Evolutionary conservation across 2,329 filamentous ascomycete genomes (phyloP), one percentile per base, ranked within the genome.

Genomic region (Alternaria tenuissima): DNA sequence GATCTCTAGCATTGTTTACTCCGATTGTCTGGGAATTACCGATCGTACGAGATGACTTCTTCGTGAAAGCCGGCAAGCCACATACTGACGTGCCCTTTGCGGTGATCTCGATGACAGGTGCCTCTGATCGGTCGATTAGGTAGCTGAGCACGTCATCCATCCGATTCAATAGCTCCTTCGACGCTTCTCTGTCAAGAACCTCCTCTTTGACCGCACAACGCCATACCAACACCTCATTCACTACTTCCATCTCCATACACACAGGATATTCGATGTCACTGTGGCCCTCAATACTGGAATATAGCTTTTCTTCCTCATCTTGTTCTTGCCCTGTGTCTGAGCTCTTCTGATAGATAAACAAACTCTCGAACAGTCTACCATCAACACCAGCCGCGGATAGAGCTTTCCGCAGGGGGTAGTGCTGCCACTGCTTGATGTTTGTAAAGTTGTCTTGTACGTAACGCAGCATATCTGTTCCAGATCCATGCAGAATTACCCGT

Each of bases 231-330:
- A 78, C 70, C 18, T 85, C 78, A 0, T 78, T 80, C 0, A 85
- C 75, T 6, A 86, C 78, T 73, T 96, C 92, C 75, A 95, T 88
- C 78, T 97, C 94, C 2, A 92, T 85, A 68, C 92, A 95, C 4
- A 96, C 79, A 0, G 92, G 89, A 75, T 94, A 96, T 64, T 96
- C 93, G 1, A 94, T 88, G 22, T 89, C 85, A 0, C 92, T 89
- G 3, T 81, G 79, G 0, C 89, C 87, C 16, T 84, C 82, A 1
- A 91, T 76, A 2, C 91, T 93, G 38, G 81, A 83, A 66, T 91
- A 88, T 3, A 94, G 73, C 0, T 67, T 52, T 1, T 71, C 51
- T 0, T 26, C 42, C 0, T 56, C 47, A 1, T 65, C 55, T 0
- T 64, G 56, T 1, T 65, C 5, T 59, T 67, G 64, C 71, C 84